These are phyloP conservation scores for Fusarium setosum DNA, from an alignment of 2,329 filamentous ascomycete species.

Conservation along the genomic window DNA sequence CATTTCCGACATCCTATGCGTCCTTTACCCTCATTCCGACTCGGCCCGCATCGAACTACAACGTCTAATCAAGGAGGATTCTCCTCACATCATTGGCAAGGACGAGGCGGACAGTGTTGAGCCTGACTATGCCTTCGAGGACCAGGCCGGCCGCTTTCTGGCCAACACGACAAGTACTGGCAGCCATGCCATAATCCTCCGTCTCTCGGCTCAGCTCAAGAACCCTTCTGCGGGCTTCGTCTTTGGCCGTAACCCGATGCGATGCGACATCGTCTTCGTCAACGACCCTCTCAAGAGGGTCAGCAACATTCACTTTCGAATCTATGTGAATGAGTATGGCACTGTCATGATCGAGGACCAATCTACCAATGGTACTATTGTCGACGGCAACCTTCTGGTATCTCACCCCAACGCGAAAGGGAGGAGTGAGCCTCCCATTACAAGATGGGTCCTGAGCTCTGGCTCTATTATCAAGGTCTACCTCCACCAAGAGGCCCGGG, in stretches of 20 bases:
- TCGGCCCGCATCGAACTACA: slow-evolving; percentile 78
- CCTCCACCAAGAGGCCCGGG: slow-evolving; percentile 61
- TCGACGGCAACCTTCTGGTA: slow-evolving; percentile 77
- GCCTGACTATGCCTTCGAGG: slow-evolving; percentile 63
- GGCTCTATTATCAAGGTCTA: slow-evolving; percentile 80
- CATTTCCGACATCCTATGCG: slow-evolving; percentile 88
- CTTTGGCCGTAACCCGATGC: slow-evolving; percentile 81
- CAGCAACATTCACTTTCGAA: slow-evolving; percentile 96
- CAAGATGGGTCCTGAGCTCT: slow-evolving; percentile 72
- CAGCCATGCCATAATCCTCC: slow-evolving; percentile 79
- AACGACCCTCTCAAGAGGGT: slow-evolving; percentile 78
- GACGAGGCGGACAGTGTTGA: slow-evolving; percentile 62
- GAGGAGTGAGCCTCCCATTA: slow-evolving; percentile 47
- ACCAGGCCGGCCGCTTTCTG: slow-evolving; percentile 60
- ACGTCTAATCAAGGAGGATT: slow-evolving; percentile 59
- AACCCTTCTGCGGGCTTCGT: slow-evolving; percentile 79
- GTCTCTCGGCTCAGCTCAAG: slow-evolving; percentile 80
- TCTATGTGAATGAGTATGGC: slow-evolving; percentile 87
- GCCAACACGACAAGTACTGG: slow-evolving; percentile 59
- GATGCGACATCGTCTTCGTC: slow-evolving; percentile 78
- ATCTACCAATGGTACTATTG: slow-evolving; percentile 95
- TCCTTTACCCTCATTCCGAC: slow-evolving; percentile 83
- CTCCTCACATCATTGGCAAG: slow-evolving; percentile 61
- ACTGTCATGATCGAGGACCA: slow-evolving; percentile 92
- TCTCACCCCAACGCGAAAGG: slow-evolving; percentile 51